These are phyloP conservation scores for Neopestalotiopsis sp. DNA, from an alignment of 2,329 filamentous ascomycete species.

Conservation along the genomic window DNA sequence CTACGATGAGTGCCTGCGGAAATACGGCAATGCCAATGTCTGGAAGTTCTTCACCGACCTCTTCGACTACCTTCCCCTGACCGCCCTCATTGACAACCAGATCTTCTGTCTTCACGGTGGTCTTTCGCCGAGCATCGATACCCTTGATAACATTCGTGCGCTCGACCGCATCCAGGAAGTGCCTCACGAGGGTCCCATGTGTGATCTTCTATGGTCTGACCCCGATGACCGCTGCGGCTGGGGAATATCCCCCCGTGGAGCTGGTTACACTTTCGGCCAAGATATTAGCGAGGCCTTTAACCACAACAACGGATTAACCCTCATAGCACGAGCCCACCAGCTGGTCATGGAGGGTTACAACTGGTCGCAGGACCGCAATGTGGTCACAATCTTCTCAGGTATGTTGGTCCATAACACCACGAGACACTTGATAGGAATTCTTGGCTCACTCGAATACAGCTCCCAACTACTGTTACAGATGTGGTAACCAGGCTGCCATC, in stretches of 20 bases:
- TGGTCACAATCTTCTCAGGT: conserved; percentile 99
- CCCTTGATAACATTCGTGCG: conserved; percentile 91
- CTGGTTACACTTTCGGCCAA: conserved; percentile 93
- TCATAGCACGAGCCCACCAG: conserved; percentile 96
- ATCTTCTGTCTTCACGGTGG: conserved; percentile 99
- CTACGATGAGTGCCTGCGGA: conserved; percentile 95
- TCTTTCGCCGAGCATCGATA: conserved; percentile 94
- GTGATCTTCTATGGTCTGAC: conserved; percentile 96
- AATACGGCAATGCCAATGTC: conserved; percentile 95
- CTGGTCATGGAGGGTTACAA: conserved; percentile 99
- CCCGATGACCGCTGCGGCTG: conserved; percentile 95
- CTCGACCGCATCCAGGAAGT: conserved; percentile 98
- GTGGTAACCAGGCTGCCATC: conserved; percentile 98
- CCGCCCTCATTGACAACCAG: conserved; percentile 97
- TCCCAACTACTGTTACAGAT: conserved; percentile 97
- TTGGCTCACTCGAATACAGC: conserved; percentile 47
- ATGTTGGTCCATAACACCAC: conserved; percentile 32
- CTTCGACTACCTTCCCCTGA: conserved; percentile 96
- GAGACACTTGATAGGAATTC: background rate
- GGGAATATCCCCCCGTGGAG: conserved; percentile 94
- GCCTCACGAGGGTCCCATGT: conserved; percentile 97
- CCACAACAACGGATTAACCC: conserved; percentile 95
- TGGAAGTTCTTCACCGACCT: conserved; percentile 98
- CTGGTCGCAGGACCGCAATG: conserved; percentile 98
- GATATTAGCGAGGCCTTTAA: conserved; percentile 99